Evolutionary conservation across 2,329 filamentous ascomycete genomes (phyloP).

Genomic region (Xylariaceae sp.): DNA sequence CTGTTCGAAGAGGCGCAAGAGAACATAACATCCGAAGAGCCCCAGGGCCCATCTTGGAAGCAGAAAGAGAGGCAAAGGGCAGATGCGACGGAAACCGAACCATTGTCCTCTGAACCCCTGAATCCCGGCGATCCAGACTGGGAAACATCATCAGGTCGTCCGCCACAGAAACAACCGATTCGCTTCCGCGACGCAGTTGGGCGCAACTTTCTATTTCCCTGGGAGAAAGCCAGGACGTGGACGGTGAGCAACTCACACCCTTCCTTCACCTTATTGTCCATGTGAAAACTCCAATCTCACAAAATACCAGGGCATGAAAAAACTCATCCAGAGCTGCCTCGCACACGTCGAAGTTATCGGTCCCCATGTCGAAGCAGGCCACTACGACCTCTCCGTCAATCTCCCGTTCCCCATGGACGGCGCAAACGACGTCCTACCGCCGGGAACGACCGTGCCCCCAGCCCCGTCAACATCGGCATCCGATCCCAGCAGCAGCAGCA

Average conservation of each 20-base stretch:
- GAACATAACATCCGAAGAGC: not conserved
- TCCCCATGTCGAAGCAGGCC: constrained; percentile 48
- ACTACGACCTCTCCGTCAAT: constrained; percentile 49
- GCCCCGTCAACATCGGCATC: not conserved
- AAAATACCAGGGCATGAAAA: constrained; percentile 48
- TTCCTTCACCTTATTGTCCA: not conserved
- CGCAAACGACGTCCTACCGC: constrained; percentile 26
- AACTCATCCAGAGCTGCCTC: constrained; percentile 51
- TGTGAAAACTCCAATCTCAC: not conserved
- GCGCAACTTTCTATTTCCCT: constrained; percentile 61
- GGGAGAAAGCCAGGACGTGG: constrained; percentile 60
- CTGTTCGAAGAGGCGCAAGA: constrained; percentile 10
- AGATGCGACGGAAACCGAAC: not conserved
- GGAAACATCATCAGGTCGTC: constrained; percentile 25
- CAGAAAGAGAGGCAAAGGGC: constrained; percentile 2
- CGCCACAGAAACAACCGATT: constrained; percentile 45
- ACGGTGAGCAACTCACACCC: constrained; percentile 38
- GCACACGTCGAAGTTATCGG: constrained; percentile 49
- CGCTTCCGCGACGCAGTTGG: constrained; percentile 62
- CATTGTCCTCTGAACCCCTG: constrained; percentile 5
- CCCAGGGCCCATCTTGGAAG: constrained; percentile 1
- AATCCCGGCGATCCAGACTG: constrained; percentile 24
- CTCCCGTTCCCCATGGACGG: constrained; percentile 25
- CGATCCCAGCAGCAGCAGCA: not conserved
- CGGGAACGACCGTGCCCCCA: not conserved